Evolutionary conservation across 768 basidiomycete species (phyloP).

Genomic region (Naganishia vaughanmartiniae): DNA sequence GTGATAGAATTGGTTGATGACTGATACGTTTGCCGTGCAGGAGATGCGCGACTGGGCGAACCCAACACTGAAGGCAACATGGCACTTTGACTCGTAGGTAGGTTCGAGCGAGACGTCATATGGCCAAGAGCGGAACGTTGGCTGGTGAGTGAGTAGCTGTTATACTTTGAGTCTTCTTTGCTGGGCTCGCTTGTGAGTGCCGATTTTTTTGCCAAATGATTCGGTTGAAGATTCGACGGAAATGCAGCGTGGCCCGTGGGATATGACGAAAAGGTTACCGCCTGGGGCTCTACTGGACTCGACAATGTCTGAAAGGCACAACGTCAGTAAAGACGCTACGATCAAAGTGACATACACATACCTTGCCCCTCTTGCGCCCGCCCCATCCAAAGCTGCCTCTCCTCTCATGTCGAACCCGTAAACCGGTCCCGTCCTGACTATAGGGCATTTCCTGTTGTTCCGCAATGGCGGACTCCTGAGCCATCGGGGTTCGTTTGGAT

Average conservation of each 20-base stretch:
- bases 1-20: neutral
- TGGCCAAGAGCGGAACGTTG: conserved; percentile 20
- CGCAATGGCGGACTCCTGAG: neutral
- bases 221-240: neutral
- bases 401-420: conserved; percentile 25
- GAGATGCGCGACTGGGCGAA: conserved; percentile 34
- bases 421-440: neutral
- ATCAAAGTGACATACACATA: conserved; percentile 27
- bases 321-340: neutral
- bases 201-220: neutral
- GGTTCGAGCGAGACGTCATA: conserved; percentile 22
- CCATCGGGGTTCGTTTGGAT: conserved; percentile 64
- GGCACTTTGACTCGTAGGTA: conserved; percentile 34
- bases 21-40: neutral
- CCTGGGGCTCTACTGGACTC: neutral
- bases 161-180: conserved; percentile 3
- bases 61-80: conserved; percentile 40
- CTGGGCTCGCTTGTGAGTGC: neutral
- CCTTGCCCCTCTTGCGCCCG: conserved; percentile 45
- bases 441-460: neutral
- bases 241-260: neutral
- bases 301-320: neutral
- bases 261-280: neutral
- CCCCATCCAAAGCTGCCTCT: conserved; percentile 44
- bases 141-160: neutral